A percentile compares a stretch with the other conserved stretches of the same genome.
Evolutionary conservation across 257 asterid species (phyloP).

Genomic region (Primulina eburnea): DNA sequence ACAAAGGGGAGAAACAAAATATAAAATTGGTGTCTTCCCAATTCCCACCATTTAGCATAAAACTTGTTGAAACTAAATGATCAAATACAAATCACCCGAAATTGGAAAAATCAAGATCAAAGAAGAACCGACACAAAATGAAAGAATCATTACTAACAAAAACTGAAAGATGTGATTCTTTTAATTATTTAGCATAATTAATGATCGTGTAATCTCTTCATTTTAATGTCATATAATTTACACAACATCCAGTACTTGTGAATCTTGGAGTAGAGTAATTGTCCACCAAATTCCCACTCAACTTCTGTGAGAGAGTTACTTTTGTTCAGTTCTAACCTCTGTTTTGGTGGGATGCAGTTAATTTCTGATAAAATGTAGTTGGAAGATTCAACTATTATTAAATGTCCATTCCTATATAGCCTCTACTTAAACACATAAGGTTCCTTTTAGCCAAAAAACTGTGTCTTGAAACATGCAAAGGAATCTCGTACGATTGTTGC

Average conservation of each 20-base stretch:
- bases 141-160: no score
- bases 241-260: background rate
- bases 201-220: background rate
- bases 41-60: no score
- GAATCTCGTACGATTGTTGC: background rate
- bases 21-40: no score
- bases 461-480: conserved; percentile 21
- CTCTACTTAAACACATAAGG: background rate
- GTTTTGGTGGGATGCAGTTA: conserved; percentile 22
- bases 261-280: background rate
- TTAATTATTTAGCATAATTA: no score
- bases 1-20: no score
- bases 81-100: no score
- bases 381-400: conserved; percentile 10
- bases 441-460: background rate
- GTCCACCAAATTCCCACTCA: conserved; percentile 16
- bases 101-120: no score
- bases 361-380: conserved; percentile 33
- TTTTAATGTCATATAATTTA: background rate
- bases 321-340: conserved; percentile 1
- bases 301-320: conserved; percentile 3
- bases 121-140: no score
- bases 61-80: no score
- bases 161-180: no score
- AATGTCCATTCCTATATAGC: background rate